phyloP scores from a whole-genome alignment of 2,329 filamentous ascomycete species.

The Colletotrichum musae region DNA sequence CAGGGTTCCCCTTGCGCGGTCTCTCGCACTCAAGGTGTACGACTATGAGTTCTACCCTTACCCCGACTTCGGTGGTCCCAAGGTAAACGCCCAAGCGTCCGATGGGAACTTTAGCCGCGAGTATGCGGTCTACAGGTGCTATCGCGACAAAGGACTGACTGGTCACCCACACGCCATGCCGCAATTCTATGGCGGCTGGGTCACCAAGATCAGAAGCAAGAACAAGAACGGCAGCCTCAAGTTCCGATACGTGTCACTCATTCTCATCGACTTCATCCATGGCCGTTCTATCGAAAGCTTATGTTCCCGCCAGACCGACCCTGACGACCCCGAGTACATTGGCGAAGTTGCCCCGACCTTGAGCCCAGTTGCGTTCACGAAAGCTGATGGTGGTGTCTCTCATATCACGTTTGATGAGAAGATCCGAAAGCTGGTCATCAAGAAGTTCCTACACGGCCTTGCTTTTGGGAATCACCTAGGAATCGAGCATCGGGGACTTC shows the following conservation, averaged over 20 bases:
- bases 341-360: not conserved
- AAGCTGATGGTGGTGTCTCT: not conserved
- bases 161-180: not conserved
- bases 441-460: not conserved
- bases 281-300: not conserved
- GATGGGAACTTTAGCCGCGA: not conserved
- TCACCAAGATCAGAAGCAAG: not conserved
- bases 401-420: not conserved
- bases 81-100: fast-evolving
- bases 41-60: not conserved
- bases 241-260: not conserved
- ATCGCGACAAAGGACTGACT: not conserved
- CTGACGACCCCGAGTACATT: not conserved
- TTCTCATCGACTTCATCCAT: not conserved
- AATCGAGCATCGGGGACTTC: not conserved
- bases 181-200: slow-evolving; percentile 7
- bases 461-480: not conserved
- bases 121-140: not conserved
- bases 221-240: not conserved
- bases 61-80: not conserved
- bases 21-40: not conserved
- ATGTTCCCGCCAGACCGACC: not conserved
- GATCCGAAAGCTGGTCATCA: not conserved
- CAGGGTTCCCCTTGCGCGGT: not conserved
- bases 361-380: not conserved